phyloP scores from a whole-genome alignment of 140 eudicot genomes.

The Anethum foeniculum region DNA sequence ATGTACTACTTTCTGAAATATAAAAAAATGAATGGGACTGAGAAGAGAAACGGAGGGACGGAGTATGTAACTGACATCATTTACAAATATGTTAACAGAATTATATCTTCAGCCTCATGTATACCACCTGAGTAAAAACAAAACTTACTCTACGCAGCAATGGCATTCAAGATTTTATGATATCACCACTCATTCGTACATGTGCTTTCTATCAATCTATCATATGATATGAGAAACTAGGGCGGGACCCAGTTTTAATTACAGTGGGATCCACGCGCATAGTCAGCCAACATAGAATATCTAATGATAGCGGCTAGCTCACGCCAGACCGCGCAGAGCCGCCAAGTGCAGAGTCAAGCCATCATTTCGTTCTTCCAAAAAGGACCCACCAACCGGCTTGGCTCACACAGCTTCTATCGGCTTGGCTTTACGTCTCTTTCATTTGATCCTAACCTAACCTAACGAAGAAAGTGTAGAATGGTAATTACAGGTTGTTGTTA shows the following conservation, averaged over 20 bases:
- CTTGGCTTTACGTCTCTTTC: background rate
- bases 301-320: slow-evolving; percentile 19
- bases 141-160: background rate
- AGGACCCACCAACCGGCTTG: slow-evolving; percentile 14
- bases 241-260: background rate
- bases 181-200: background rate
- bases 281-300: background rate
- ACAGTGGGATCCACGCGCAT: background rate
- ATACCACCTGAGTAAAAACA: background rate
- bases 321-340: slow-evolving; percentile 20
- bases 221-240: background rate
- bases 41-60: no score
- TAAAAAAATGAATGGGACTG: no score
- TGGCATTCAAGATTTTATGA: background rate
- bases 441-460: background rate
- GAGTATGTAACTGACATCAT: no score
- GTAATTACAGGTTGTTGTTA: background rate
- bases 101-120: no score
- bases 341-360: slow-evolving; percentile 7
- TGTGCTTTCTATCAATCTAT: background rate
- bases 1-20: no score
- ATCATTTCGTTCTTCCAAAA: slow-evolving; percentile 4
- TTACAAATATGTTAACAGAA: no score
- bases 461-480: background rate
- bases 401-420: background rate